Evolutionary conservation across 1,139 yeast species (phyloP), one percentile per base, ranked within the genome.

Genomic region (Nakaseomyces bracarensis): DNA sequence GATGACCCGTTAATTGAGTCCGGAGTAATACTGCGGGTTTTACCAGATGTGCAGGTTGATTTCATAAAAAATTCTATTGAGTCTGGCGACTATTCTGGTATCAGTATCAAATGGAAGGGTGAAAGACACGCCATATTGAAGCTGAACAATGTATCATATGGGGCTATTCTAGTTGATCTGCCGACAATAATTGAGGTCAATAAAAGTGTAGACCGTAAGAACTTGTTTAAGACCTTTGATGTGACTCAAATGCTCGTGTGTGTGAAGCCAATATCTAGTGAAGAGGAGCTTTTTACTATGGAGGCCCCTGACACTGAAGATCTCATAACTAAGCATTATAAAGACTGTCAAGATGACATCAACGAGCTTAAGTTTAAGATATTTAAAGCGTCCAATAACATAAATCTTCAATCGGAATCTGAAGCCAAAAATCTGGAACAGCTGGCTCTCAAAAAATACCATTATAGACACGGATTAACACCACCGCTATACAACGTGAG

Each of bases 1-100:
- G 96, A 87, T 46, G 97, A 91, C 57, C 98, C 98, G 0, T 67
- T 86, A 50, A 68, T 87, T 20, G 97, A 91, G 57, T 94, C 84
- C 50, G 96, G 94, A 0, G 72, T 91, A 2, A 69, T 87, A 1
- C 62, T 91, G 39, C 70, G 98, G 40, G 81, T 91, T 67, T 58
- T 84, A 9, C 83, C 91, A 16, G 95, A 86, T 50, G 45, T 57
- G 9, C 60, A 57, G 40, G 73, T 79, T 1, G 96, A 85, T 49
- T 77, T 75, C 50, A 75, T 91, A n/a, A 78, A 81, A 42, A 75
- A 76, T 40, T 85, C 94, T 9, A 82, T 82, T 16, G 94, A 84
- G 45, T 74, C 79, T 34, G 94, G 95, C 3, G 95, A 87, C 54
- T 71, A 84, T 46, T 71, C 81, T 10, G 81, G 82, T 1, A 70